Base-by-base conservation (phyloP, 2,329 filamentous ascomycete species). In the Epicoccum nigrum region DNA sequence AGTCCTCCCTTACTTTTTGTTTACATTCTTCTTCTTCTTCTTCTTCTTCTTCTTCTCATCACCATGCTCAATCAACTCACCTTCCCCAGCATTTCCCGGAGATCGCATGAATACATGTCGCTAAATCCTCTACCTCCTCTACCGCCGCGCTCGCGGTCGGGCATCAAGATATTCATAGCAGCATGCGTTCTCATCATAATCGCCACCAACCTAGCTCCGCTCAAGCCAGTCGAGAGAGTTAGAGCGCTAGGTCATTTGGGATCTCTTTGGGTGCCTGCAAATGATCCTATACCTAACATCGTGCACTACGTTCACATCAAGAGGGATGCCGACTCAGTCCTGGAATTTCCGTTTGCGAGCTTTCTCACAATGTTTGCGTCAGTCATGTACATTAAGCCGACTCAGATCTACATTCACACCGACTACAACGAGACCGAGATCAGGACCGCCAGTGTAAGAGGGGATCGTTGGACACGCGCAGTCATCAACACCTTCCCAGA, bases 361-460 rank as follows among this genome's bases (percentile, higher is more conserved):
- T 62, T 52, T 32, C 54, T 61, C 19, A 45, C 50, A 15, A n/a
- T 60, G 1, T 61, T 59, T 32, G 51, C 54, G 4, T 55, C 58
- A 4, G 35, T 54, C 8, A 28, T 60, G 30, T 58, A 55, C 45
- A 42, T 63, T 41, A 51, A 56, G 4, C 55, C 61, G 4, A 44
- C 42, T 3, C 33, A 47, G n/a, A 55, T 64, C 28, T 61, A 57
- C 54, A 59, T 65, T 20, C 60, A 64, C 52, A 60, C 57, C 49
- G 62, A 66, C 45, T 59, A 40, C 58, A 62, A 51, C 37, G 45
- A 45, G 16, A 50, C 42, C 7, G 43, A 58, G 15, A 55, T 62
- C 12, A 40, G n/a, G 25, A 28, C 49, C n/a, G 60, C 59, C 9
- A 38, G 45, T 12, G 2, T 12, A 13, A 30, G 38, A 4, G 56